These are phyloP conservation scores for Tuber indicum DNA, from an alignment of 495 filamentous ascomycete genomes.

Conservation along the genomic window DNA sequence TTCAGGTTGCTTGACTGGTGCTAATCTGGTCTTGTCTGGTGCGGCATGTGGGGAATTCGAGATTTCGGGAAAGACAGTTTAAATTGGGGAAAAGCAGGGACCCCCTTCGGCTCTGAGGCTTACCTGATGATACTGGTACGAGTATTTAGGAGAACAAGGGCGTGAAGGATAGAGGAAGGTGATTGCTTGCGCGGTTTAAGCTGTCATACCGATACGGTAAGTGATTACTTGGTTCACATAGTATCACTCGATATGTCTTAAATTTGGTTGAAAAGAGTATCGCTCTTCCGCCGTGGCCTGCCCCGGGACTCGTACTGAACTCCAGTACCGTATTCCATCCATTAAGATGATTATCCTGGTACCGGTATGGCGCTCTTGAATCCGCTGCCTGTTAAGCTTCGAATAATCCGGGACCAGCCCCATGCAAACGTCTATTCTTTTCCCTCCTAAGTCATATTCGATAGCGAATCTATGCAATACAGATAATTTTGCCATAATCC, in stretches of 20 bases:
- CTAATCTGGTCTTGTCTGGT: background rate
- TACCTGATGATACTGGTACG: background rate
- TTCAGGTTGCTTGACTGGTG: background rate
- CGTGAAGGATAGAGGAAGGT: background rate
- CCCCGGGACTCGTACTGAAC: too few species aligned
- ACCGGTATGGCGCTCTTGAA: background rate
- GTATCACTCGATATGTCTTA: background rate
- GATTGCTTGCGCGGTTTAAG: background rate
- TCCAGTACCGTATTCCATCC: too few species aligned
- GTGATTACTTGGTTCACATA: background rate
- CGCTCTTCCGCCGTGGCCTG: too few species aligned
- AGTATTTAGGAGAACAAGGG: background rate
- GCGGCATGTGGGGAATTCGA: background rate
- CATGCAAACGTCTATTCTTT: background rate
- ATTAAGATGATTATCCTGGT: too few species aligned
- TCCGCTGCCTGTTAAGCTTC: background rate
- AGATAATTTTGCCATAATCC: background rate
- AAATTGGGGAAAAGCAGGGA: background rate
- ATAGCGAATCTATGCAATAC: background rate
- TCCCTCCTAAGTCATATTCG: background rate
- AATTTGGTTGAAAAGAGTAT: too few species aligned
- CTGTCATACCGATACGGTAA: background rate
- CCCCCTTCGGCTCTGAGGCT: background rate
- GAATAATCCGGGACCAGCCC: background rate
- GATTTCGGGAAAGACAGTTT: background rate